These are phyloP conservation scores for Dipodascus geniculatus DNA, from an alignment of 805 yeast genomes.

Conservation along the genomic window DNA sequence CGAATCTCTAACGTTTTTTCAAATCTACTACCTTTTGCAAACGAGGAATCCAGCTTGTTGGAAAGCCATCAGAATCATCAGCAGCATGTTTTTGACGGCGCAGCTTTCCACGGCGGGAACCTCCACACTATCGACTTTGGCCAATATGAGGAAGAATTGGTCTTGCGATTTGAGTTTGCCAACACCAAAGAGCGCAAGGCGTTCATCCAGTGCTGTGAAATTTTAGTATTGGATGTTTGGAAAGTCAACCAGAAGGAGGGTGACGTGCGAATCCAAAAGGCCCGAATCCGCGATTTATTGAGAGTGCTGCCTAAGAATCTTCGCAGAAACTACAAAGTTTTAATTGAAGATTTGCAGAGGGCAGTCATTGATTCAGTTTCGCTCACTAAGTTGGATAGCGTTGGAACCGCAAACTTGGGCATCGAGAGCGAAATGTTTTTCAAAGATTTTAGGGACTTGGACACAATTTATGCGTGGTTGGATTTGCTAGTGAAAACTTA, in stretches of 20 bases:
- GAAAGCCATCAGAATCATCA: background rate
- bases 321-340: slow-evolving; percentile 11
- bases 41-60: background rate
- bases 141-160: slow-evolving; percentile 33
- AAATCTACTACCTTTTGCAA: background rate
- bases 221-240: slow-evolving; percentile 20
- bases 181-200: slow-evolving; percentile 11
- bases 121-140: slow-evolving; percentile 23
- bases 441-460: slow-evolving; percentile 53
- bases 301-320: slow-evolving; percentile 15
- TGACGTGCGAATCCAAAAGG: slow-evolving; percentile 15
- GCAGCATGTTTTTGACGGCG: slow-evolving; percentile 1
- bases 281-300: slow-evolving; percentile 14
- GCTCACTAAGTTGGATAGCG: slow-evolving; percentile 4
- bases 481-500: slow-evolving; percentile 46
- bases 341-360: slow-evolving; percentile 19
- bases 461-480: slow-evolving; percentile 63
- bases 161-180: slow-evolving; percentile 31
- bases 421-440: slow-evolving; percentile 38
- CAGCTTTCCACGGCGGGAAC: background rate
- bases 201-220: slow-evolving; percentile 16
- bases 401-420: slow-evolving; percentile 3
- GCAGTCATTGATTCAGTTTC: slow-evolving; percentile 19
- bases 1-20: background rate
- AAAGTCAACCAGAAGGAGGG: slow-evolving; percentile 10